Base-by-base conservation (phyloP, 1,284 basidiomycete genomes). In the Puccinia coronata region DNA sequence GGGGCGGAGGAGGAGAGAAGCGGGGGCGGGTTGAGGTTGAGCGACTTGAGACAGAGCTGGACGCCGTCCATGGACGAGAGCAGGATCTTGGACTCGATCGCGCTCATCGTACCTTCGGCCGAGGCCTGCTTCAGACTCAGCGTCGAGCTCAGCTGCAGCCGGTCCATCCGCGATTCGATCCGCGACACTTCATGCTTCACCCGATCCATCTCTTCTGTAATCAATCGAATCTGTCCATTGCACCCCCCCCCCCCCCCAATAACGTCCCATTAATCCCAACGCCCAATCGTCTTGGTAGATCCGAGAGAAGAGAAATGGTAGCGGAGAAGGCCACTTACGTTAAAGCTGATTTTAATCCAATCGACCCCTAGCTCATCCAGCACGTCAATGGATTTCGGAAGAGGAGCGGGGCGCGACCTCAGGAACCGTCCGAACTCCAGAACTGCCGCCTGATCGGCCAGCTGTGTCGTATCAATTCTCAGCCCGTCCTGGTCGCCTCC, bases 171-270 rank as follows among this genome's bases (percentile, higher is more conserved):
- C 55, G n/a, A 31, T 34, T 41, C 23, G 8, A 74, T 74, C 25
- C 23, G n/a, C 0, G 18, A 23, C 1, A 74, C 23, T 18, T 61
- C 51, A 16, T 57, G 11, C 43, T 74, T 25, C 9, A 74, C 28
- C 59, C 72, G 51, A 43, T n/a, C 36, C 72, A 74, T 74, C 11
- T 41, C 34, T 47, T 74, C 72, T 14, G 49, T 12, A 47, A 74
- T 61, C 39, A 61, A n/a, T 28, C 72, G 53, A 74, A 74, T 59
- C 72, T 74, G 55, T 72, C 47, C n/a, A n/a, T n/a, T n/a, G n/a
- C n/a, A n/a, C n/a, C n/a, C n/a, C n/a, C n/a, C n/a, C n/a, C n/a
- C n/a, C n/a, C n/a, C n/a, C n/a, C n/a, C 25, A 43, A 34, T 47
- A 12, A 25, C 67, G 20, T 69, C 47, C n/a, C 39, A 34, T 69